Evolutionary conservation across 257 asterid genomes (phyloP), one percentile per base, ranked within the genome.

Genomic region (Haberlea rhodopensis): DNA sequence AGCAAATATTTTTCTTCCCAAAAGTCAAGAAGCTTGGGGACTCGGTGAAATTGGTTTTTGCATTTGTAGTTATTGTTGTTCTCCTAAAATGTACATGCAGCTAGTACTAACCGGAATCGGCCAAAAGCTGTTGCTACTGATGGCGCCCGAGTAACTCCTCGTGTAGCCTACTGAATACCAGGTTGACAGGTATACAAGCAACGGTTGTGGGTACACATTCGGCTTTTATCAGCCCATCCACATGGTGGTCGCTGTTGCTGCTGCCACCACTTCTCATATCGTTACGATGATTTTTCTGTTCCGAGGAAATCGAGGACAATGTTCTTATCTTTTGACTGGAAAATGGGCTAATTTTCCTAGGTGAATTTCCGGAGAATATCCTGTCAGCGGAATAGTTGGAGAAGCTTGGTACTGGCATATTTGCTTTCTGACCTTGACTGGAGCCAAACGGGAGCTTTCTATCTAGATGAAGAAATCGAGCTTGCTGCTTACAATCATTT

Each of bases 121-220:
- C 5, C 52, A 27, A 29, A 34, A 43, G 54, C 13, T 28, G n/a
- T 67, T 67, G 53, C 80, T 76, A 88, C 65, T 77, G 85, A 73
- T 76, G 90, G 65, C 87, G 92, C 45, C 88, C 87, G 7, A 73
- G 78, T 79, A 92, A 68, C 72, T 81, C 99, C 86, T 89, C 97
- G 21, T 85, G 85, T 68, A 92, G 84, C 80, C 99, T 81, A 78
- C 96, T 89, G 81, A 87, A 92, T 25, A 89, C 97, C 81, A 92
- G 74, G 75, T 86, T 92, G 4, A 92, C 97, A 8, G 99, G 97
- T 73, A 92, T 87, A 70, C 97, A 92, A 64, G 99, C 88, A 45
- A 92, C 81, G 0, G 83, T 70, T 9, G 83, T 79, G 53, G 89
- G 80, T 53, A 71, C 60, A 3, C 71, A 66, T 48, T 70, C 88